These are phyloP conservation scores for Nigrospora oryzae DNA, from an alignment of 2,329 filamentous ascomycete genomes.

Conservation along the genomic window DNA sequence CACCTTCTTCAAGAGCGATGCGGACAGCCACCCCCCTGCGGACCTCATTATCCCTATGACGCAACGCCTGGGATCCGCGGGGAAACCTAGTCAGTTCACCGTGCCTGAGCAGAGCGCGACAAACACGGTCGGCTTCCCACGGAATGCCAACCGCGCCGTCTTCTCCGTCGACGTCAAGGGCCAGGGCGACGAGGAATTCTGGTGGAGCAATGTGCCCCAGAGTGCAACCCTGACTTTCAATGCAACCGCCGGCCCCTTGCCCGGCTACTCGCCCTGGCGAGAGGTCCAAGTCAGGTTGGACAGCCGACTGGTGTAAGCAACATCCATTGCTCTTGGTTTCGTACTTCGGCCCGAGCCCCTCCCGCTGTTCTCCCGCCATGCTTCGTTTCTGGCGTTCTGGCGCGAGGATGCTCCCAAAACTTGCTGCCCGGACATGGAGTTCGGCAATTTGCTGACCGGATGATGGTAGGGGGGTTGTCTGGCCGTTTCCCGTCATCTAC, in stretches of 20 bases:
- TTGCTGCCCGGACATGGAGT: too few species aligned
- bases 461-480: slow-evolving; percentile 52
- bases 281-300: slow-evolving; percentile 74
- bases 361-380: too few species aligned
- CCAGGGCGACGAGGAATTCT: slow-evolving; percentile 72
- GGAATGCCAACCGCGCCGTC: slow-evolving; percentile 59
- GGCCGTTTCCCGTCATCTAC: slow-evolving; percentile 78
- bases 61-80: slow-evolving; percentile 35
- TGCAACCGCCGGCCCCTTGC: slow-evolving; percentile 44
- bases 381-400: too few species aligned
- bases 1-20: slow-evolving; percentile 51
- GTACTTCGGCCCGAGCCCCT: too few species aligned
- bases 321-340: too few species aligned
- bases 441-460: too few species aligned
- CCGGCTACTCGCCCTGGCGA: slow-evolving; percentile 65
- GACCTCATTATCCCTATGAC: slow-evolving; percentile 63
- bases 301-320: slow-evolving; percentile 40
- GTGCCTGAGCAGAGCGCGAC: slow-evolving; percentile 55
- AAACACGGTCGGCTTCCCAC: slow-evolving; percentile 53
- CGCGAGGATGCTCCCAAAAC: too few species aligned
- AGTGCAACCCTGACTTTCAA: slow-evolving; percentile 52
- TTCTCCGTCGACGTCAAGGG: slow-evolving; percentile 72
- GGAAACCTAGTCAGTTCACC: slow-evolving; percentile 57
- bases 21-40: slow-evolving; percentile 22
- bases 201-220: slow-evolving; percentile 71